Conservation (phyloP, 768 basidiomycete genomes). For the Amanita rubescens region DNA sequence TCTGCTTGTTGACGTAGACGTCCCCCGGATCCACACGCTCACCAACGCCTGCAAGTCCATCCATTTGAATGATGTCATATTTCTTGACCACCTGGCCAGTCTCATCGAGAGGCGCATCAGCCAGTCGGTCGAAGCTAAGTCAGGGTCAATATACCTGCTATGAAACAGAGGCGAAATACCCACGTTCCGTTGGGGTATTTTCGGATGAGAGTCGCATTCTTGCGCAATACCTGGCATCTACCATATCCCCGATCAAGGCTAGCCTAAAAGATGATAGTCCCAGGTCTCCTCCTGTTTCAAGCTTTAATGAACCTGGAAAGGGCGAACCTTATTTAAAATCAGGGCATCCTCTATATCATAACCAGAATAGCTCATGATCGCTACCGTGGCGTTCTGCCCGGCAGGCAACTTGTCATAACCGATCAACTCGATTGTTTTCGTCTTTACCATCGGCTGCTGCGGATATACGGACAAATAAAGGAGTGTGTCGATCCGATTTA, state of each 20-base stretch:
- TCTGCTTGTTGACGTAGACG: conserved; percentile 95
- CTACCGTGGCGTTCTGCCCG: conserved; percentile 96
- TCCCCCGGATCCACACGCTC: conserved; percentile 90
- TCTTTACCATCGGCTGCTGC: conserved; percentile 99
- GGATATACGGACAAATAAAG: conserved; percentile 98
- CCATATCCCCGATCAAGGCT: conserved; percentile 97
- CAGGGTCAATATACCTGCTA: conserved; percentile 4
- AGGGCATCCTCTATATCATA: conserved; percentile 99
- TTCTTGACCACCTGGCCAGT: conserved; percentile 73
- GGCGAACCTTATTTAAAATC: conserved; percentile 80
- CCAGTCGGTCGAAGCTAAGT: conserved; percentile 82
- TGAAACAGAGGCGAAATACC: conserved; percentile 27
- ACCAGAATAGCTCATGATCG: conserved; percentile 98
- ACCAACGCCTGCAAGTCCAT: conserved; percentile 93
- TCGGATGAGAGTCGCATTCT: conserved; percentile 88
- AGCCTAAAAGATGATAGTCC: conserved; percentile 42
- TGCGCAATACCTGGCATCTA: conserved; percentile 93
- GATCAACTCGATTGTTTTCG: conserved; percentile 94
- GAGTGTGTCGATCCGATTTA: conserved; percentile 95
- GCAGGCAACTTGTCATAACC: conserved; percentile 97
- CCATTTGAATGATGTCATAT: conserved; percentile 86
- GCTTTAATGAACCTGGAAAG: neutral
- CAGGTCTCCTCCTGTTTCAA: conserved; percentile 2
- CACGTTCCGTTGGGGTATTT: conserved; percentile 97
- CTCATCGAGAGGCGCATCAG: conserved; percentile 84